These are phyloP conservation scores for Kwoniella sp. DNA, from an alignment of 768 basidiomycete species.

Conservation along the genomic window DNA sequence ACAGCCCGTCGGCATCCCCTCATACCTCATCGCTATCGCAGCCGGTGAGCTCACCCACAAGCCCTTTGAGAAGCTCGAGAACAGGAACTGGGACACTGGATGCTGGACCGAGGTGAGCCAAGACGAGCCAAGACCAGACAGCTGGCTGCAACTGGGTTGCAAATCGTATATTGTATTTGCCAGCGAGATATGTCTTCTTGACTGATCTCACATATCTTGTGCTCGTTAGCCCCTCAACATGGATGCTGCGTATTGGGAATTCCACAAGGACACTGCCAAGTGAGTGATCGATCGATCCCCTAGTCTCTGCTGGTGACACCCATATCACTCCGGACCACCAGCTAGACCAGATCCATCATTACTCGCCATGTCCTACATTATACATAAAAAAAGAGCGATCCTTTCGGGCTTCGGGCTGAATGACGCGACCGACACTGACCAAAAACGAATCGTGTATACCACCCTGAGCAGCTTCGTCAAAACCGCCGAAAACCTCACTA, in stretches of 20 bases:
- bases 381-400: too few species aligned
- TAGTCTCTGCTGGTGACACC: too few species aligned
- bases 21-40: conserved; percentile 90
- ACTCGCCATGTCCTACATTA: too few species aligned
- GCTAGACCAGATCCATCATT: too few species aligned
- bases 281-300: conserved; percentile 57
- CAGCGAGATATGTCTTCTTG: too few species aligned
- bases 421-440: too few species aligned
- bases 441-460: too few species aligned
- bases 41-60: conserved; percentile 75
- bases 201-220: too few species aligned
- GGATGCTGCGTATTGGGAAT: conserved; percentile 80
- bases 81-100: conserved; percentile 76
- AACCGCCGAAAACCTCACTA: conserved; percentile 72
- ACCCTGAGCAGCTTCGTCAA: conserved; percentile 70
- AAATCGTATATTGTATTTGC: too few species aligned
- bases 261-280: conserved; percentile 80
- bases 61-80: conserved; percentile 64
- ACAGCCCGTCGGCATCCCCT: conserved; percentile 81
- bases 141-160: too few species aligned
- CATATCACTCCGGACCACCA: too few species aligned
- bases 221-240: conserved; percentile 65
- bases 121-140: neutral
- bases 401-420: too few species aligned
- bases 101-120: conserved; percentile 76